Evolutionary conservation across 805 yeast genomes (phyloP).

Genomic region (Candida yuanshanica): DNA sequence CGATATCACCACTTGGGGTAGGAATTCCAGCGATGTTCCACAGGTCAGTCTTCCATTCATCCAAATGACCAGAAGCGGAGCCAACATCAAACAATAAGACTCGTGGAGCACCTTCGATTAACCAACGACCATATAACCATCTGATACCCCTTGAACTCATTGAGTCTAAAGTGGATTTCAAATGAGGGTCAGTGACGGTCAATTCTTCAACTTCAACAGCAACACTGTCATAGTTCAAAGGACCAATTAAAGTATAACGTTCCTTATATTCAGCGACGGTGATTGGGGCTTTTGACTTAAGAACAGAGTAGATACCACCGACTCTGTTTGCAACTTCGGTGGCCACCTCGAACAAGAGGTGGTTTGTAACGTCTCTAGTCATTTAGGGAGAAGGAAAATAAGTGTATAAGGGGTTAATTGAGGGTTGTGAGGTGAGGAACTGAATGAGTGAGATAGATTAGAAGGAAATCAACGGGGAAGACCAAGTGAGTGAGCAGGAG

Average conservation of each 20-base stretch:
- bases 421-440: not conserved
- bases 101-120: conserved; percentile 95
- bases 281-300: conserved; percentile 94
- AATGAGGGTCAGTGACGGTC: conserved; percentile 46
- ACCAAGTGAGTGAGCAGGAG: too few species aligned
- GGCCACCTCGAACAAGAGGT: conserved; percentile 86
- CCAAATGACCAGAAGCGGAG: conserved; percentile 63
- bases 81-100: conserved; percentile 83
- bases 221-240: conserved; percentile 67
- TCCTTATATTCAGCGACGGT: conserved; percentile 90
- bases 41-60: conserved; percentile 92
- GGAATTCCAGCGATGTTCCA: conserved; percentile 94
- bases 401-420: not conserved
- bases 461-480: too few species aligned
- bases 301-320: conserved; percentile 95
- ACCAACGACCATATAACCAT: conserved; percentile 91
- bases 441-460: too few species aligned
- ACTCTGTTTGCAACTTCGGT: conserved; percentile 97
- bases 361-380: conserved; percentile 84
- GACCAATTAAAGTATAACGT: conserved; percentile 83
- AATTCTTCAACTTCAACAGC: conserved; percentile 79
- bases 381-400: conserved; percentile 25
- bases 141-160: conserved; percentile 80
- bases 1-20: conserved; percentile 81
- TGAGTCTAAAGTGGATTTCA: conserved; percentile 61